These are phyloP conservation scores for Paratinospora sagittata DNA, from an alignment of 164 flowering plant species.

Conservation along the genomic window DNA sequence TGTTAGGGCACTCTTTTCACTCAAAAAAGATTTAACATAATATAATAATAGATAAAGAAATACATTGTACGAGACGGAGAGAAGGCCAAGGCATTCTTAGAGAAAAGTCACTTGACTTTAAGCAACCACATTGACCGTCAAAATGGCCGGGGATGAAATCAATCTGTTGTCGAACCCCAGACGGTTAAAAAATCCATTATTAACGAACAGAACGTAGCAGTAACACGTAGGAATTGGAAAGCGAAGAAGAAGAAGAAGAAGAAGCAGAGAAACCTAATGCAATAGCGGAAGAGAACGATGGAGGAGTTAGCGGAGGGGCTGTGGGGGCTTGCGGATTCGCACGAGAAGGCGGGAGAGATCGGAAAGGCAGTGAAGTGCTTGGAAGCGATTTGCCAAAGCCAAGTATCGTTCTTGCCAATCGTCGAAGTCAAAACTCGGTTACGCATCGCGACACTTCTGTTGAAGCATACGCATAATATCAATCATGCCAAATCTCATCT, in stretches of 20 bases:
- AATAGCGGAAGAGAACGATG: constrained; percentile 30
- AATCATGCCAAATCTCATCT: constrained; percentile 85
- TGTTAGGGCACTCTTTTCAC: too few species aligned
- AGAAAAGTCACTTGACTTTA: too few species aligned
- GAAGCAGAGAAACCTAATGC: neutral
- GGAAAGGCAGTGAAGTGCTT: constrained; percentile 75
- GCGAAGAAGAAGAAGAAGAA: neutral
- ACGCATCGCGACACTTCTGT: constrained; percentile 63
- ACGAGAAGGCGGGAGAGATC: constrained; percentile 56
- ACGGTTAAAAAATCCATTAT: too few species aligned
- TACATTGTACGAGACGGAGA: too few species aligned
- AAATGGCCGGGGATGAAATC: too few species aligned
- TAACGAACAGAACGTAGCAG: too few species aligned
- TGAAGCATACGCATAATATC: constrained; percentile 65
- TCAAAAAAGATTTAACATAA: too few species aligned
- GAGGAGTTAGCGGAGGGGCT: constrained; percentile 84
- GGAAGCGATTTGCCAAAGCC: constrained; percentile 81
- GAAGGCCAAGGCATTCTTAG: too few species aligned
- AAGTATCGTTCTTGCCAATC: constrained; percentile 73
- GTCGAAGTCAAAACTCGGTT: constrained; percentile 82
- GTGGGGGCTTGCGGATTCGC: constrained; percentile 83
- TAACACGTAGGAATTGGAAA: too few species aligned
- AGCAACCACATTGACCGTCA: too few species aligned
- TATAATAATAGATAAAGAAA: too few species aligned
- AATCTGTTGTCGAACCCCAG: too few species aligned